Conservation (phyloP, 2,329 filamentous ascomycete species). For the Penicillium oxalicum region DNA sequence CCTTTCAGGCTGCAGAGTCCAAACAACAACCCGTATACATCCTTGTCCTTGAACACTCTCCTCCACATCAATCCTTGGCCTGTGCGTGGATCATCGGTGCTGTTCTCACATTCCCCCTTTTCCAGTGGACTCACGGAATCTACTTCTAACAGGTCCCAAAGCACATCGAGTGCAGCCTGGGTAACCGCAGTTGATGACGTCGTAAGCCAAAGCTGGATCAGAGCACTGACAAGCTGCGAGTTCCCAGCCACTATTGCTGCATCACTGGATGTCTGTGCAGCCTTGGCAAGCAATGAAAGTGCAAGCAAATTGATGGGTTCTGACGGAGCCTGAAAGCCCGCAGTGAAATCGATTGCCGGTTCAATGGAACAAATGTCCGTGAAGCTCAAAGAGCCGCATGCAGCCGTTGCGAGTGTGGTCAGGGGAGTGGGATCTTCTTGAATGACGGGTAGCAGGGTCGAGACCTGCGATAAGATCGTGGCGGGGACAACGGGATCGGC, state of each 20-base stretch:
- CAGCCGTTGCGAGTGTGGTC: conserved; percentile 47
- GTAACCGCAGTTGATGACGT: conserved; percentile 52
- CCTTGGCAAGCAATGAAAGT: conserved; percentile 53
- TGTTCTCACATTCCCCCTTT: conserved; percentile 19
- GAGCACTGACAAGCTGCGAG: conserved; percentile 48
- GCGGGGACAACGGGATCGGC: conserved; percentile 35
- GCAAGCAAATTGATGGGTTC: conserved; percentile 53
- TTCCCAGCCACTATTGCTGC: conserved; percentile 54
- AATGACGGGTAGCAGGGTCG: conserved; percentile 47
- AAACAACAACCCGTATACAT: conserved; percentile 54
- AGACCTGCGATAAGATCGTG: conserved; percentile 42
- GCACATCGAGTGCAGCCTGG: conserved; percentile 47
- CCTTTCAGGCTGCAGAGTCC: conserved; percentile 46
- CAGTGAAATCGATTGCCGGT: conserved; percentile 48
- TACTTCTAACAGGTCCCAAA: conserved; percentile 49
- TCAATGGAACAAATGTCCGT: conserved; percentile 44
- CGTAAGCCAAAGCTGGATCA: conserved; percentile 55
- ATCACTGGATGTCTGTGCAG: conserved; percentile 46
- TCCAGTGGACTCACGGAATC: conserved; percentile 37
- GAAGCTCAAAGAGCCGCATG: conserved; percentile 47
- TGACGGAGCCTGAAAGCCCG: conserved; percentile 48
- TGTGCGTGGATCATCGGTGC: conserved; percentile 18
- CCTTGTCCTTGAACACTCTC: conserved; percentile 54
- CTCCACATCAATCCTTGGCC: conserved; percentile 56
- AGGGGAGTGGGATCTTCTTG: conserved; percentile 55